Conservation (phyloP, 2,329 filamentous ascomycete genomes). For the Dothideomycetidae sp. region DNA sequence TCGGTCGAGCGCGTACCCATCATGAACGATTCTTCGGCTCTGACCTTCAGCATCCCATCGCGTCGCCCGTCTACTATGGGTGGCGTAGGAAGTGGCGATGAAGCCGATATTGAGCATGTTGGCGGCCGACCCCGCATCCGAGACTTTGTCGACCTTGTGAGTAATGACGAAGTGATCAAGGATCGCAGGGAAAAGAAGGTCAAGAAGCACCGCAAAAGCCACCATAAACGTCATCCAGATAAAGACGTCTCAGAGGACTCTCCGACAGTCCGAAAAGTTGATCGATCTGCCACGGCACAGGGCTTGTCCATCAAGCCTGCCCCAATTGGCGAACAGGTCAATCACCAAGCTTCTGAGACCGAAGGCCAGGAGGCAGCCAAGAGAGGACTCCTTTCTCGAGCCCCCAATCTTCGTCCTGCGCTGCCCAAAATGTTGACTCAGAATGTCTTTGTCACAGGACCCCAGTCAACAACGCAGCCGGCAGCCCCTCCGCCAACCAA, state of each 20-base stretch:
- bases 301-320: conserved; percentile 9
- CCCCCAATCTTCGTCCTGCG: conserved; percentile 38
- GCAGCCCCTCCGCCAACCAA: conserved; percentile 17
- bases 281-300: conserved; percentile 12
- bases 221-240: conserved; percentile 23
- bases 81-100: conserved; percentile 37
- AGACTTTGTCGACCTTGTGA: conserved; percentile 30
- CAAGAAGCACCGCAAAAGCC: conserved; percentile 33
- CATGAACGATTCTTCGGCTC: conserved; percentile 15
- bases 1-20: conserved; percentile 26
- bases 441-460: conserved; percentile 47
- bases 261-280: conserved; percentile 9
- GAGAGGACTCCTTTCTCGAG: conserved; percentile 39
- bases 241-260: conserved; percentile 17
- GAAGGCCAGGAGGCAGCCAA: conserved; percentile 7
- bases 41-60: conserved; percentile 14
- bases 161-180: conserved; percentile 21
- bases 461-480: conserved; percentile 17
- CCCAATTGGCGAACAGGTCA: conserved; percentile 29
- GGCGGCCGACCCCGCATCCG: conserved; percentile 33
- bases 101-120: conserved; percentile 34
- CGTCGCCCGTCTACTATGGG: conserved; percentile 25
- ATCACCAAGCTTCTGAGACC: conserved; percentile 17
- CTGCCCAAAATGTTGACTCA: conserved; percentile 54
- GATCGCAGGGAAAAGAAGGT: conserved; percentile 28